phyloP scores from a whole-genome alignment of 495 filamentous ascomycete species.

The Gamarada debralockiae region DNA sequence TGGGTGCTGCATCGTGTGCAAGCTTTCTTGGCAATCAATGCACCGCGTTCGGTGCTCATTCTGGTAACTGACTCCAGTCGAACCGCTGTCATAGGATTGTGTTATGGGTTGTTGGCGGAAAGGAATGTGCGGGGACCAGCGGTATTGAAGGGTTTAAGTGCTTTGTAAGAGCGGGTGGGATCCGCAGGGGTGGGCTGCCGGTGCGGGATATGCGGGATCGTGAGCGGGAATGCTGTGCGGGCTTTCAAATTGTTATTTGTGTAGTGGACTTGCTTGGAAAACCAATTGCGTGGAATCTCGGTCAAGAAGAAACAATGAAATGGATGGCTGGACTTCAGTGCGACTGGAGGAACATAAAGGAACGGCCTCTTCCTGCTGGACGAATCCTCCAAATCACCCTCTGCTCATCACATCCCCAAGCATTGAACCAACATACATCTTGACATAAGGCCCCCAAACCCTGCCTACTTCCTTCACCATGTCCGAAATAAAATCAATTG shows the following conservation, averaged over 20 bases:
- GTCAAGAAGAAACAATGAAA: conserved; percentile 6
- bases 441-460: neutral
- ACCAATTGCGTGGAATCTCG: conserved; percentile 2
- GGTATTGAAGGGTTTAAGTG: conserved; percentile 11
- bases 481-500: conserved; percentile 15
- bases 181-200: conserved; percentile 9
- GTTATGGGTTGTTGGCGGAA: conserved; percentile 9
- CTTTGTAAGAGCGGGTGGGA: conserved; percentile 8
- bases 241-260: conserved; percentile 5
- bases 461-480: conserved; percentile 11
- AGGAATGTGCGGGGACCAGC: conserved; percentile 13
- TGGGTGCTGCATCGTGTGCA: conserved; percentile 17
- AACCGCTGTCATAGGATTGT: conserved; percentile 3
- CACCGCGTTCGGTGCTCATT: conserved; percentile 13
- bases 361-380: conserved; percentile 4
- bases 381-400: conserved; percentile 8
- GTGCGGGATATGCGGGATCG: conserved; percentile 15
- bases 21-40: conserved; percentile 11
- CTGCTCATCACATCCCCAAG: conserved; percentile 4
- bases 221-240: conserved; percentile 10
- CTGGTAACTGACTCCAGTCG: conserved; percentile 4
- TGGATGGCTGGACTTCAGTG: conserved; percentile 7
- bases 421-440: too few relatives aligned
- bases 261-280: conserved; percentile 8
- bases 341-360: conserved; percentile 7